Percentiles rank a stretch among this genome's conserved stretches.
phyloP scores from a whole-genome alignment of 441 rosid species.

The Populus trichocarpa region DNA sequence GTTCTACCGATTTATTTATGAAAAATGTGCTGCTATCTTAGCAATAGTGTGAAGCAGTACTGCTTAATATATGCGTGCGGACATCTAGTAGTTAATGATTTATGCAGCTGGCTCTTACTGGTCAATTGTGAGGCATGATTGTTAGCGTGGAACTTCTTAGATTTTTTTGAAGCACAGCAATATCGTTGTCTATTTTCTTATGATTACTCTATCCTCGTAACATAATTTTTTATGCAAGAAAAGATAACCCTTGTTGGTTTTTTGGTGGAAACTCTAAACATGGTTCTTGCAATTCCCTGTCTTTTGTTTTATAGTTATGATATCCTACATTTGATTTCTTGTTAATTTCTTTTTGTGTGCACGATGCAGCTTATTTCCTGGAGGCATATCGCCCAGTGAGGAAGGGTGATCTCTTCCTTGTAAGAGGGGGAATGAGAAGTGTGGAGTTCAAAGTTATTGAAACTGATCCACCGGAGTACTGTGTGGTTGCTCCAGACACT shows the following conservation, averaged over 20 bases:
- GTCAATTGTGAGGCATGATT: background rate
- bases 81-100: background rate
- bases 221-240: background rate
- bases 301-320: conserved; percentile 30
- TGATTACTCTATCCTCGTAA: background rate
- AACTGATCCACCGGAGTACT: conserved; percentile 64
- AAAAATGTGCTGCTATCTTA: background rate
- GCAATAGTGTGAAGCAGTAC: background rate
- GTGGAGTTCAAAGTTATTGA: conserved; percentile 74
- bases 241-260: background rate
- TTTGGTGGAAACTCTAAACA: background rate
- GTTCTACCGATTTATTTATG: background rate
- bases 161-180: background rate
- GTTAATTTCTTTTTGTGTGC: background rate
- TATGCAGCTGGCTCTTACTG: background rate
- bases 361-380: conserved; percentile 56
- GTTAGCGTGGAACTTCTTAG: background rate
- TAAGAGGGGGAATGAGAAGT: conserved; percentile 79
- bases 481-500: conserved; percentile 81
- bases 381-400: conserved; percentile 78
- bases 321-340: conserved; percentile 26
- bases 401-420: conserved; percentile 72
- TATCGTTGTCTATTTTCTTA: background rate
- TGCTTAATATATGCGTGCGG: background rate
- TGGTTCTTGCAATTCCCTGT: background rate